These are phyloP conservation scores for Hypoxylon subgilvum DNA, from an alignment of 495 filamentous ascomycete genomes.

Conservation along the genomic window DNA sequence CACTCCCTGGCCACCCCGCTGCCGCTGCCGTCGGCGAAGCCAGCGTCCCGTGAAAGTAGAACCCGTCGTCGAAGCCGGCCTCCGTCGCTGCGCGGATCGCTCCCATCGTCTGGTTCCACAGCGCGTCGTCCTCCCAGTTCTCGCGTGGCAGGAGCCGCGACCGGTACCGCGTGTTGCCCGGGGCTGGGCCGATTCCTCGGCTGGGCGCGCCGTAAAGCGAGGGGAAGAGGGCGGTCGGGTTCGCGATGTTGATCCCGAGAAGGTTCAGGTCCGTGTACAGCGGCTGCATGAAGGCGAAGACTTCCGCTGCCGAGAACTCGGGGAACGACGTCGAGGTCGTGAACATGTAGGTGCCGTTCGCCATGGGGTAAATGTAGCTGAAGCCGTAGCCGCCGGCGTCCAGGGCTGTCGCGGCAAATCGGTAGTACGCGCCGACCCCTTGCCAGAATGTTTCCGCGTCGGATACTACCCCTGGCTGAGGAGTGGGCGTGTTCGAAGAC, in stretches of 20 bases:
- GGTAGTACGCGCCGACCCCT: constrained; percentile 50
- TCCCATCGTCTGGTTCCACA: constrained; percentile 55
- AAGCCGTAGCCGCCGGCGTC: constrained; percentile 55
- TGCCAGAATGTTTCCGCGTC: constrained; percentile 57
- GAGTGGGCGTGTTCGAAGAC: constrained; percentile 44
- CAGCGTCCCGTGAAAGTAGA: constrained; percentile 55
- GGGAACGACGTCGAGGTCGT: constrained; percentile 40
- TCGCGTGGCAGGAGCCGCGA: constrained; percentile 60
- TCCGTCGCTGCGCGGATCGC: constrained; percentile 58
- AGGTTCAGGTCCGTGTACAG: constrained; percentile 40
- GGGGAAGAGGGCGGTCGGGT: constrained; percentile 26
- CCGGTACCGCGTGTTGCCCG: constrained; percentile 40
- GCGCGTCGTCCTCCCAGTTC: constrained; percentile 50
- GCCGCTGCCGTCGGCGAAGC: constrained; percentile 38
- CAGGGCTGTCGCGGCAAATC: constrained; percentile 44
- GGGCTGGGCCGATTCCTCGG: constrained; percentile 40
- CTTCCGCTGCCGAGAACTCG: constrained; percentile 19
- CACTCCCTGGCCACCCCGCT: constrained; percentile 48
- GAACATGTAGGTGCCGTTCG: constrained; percentile 40
- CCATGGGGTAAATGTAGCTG: constrained; percentile 45
- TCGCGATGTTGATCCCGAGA: constrained; percentile 42
- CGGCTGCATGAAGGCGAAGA: constrained; percentile 40
- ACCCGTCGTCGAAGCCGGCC: constrained; percentile 47
- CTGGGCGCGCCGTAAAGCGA: constrained; percentile 23
- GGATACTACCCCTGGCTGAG: constrained; percentile 35